phyloP scores from a whole-genome alignment of 108 stramenopile species.

The Cylindrotheca fusiformis region DNA sequence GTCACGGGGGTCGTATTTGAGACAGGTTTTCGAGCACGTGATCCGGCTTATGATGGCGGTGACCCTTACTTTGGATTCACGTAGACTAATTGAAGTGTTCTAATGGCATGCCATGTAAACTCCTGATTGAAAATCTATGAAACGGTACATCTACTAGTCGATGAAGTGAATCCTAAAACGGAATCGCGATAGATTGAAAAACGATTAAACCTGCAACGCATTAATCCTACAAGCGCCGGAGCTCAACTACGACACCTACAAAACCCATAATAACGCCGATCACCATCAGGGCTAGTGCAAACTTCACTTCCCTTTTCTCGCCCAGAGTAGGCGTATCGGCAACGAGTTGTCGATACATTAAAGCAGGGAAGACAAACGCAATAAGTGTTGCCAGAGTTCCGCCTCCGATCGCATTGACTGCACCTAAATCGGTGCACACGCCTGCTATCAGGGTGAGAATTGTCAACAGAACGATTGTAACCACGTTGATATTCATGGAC shows the following conservation, averaged over 20 bases:
- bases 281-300: slow-evolving; percentile 12
- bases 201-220: too few species aligned
- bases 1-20: slow-evolving; percentile 85
- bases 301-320: slow-evolving; percentile 10
- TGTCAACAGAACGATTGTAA: slow-evolving; percentile 45
- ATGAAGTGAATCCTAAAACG: too few species aligned
- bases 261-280: slow-evolving; percentile 20
- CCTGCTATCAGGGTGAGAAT: slow-evolving; percentile 40
- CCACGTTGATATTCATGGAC: slow-evolving; percentile 48
- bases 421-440: slow-evolving; percentile 50
- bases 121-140: too few species aligned
- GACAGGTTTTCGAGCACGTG: slow-evolving; percentile 75
- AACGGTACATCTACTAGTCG: too few species aligned
- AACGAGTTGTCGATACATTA: slow-evolving; percentile 51
- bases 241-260: slow-evolving; percentile 13
- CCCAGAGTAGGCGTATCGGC: neutral
- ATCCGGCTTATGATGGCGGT: slow-evolving; percentile 79
- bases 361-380: slow-evolving; percentile 82
- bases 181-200: too few species aligned
- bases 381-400: slow-evolving; percentile 76
- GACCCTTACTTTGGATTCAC: slow-evolving; percentile 51
- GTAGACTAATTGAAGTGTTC: too few species aligned
- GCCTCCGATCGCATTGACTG: slow-evolving; percentile 78
- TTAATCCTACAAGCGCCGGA: too few species aligned
- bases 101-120: too few species aligned